phyloP scores from a whole-genome alignment of 2,329 filamentous ascomycete genomes.

The Colletotrichum sp. region DNA sequence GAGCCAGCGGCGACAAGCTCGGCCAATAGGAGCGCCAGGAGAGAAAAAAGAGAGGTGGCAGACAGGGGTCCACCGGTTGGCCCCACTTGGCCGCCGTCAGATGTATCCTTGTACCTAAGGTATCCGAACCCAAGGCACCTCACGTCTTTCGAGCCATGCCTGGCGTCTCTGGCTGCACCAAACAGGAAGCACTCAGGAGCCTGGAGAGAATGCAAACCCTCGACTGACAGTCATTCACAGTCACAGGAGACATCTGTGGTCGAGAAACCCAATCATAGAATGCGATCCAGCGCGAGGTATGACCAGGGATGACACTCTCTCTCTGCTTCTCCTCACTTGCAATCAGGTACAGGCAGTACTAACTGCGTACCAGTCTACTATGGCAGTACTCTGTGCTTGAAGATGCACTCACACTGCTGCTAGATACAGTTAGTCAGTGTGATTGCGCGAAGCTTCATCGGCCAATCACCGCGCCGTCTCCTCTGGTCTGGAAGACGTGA shows the following conservation, averaged over 20 bases:
- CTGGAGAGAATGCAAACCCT: background rate
- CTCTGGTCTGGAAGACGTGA: background rate
- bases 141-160: background rate
- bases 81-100: background rate
- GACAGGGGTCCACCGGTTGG: background rate
- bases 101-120: background rate
- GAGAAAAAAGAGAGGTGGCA: background rate
- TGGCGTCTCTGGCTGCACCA: background rate
- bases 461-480: background rate
- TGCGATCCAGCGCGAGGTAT: background rate
- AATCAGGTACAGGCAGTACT: background rate
- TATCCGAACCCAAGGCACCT: background rate
- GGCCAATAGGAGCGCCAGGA: slow-evolving; percentile 9
- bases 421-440: slow-evolving; percentile 3
- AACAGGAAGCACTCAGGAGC: background rate
- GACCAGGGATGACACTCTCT: background rate
- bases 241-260: background rate
- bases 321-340: background rate
- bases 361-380: background rate
- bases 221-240: background rate
- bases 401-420: background rate
- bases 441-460: background rate
- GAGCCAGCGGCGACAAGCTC: background rate
- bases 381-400: background rate
- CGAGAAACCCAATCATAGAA: background rate